Evolutionary conservation across 2,329 filamentous ascomycete species (phyloP).

Genomic region (Stenocarpella maydis): DNA sequence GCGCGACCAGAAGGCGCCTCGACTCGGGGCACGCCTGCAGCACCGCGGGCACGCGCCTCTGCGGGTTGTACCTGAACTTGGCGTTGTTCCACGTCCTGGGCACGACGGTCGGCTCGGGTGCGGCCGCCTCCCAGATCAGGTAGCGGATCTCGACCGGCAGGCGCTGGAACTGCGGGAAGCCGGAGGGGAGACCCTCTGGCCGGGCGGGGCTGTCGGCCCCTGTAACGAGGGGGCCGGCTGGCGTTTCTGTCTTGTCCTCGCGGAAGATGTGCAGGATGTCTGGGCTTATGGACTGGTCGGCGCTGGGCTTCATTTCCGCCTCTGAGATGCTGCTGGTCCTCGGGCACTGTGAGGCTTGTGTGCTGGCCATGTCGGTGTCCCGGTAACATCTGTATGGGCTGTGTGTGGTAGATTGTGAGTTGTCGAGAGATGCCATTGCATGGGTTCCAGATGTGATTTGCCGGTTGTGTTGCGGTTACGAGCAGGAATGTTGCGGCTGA

Average conservation of each 20-base stretch:
- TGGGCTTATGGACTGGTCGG: constrained; percentile 21
- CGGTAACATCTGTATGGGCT: not conserved
- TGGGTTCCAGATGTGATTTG: not conserved
- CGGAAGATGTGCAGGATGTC: constrained; percentile 32
- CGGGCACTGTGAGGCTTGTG: not conserved
- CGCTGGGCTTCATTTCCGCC: not conserved
- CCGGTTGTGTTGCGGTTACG: not conserved
- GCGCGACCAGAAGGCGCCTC: constrained; percentile 29
- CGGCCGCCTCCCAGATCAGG: constrained; percentile 34
- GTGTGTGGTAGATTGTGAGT: not conserved
- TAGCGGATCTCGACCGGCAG: constrained; percentile 30
- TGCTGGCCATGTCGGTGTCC: not conserved
- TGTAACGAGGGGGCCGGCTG: not conserved
- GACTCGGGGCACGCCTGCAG: constrained; percentile 36
- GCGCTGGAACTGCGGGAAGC: constrained; percentile 29
- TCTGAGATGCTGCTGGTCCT: not conserved
- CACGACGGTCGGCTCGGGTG: constrained; percentile 28
- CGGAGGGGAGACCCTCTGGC: not conserved
- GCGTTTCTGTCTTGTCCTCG: constrained; percentile 10
- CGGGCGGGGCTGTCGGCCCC: too few relatives aligned
- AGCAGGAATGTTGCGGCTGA: not conserved
- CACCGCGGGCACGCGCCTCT: constrained; percentile 28
- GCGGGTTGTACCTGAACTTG: constrained; percentile 32
- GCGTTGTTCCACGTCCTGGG: constrained; percentile 34
- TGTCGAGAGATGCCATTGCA: not conserved